Evolutionary conservation across 1,139 yeast species (phyloP).

Genomic region (Lodderomyces jiufengensis): DNA sequence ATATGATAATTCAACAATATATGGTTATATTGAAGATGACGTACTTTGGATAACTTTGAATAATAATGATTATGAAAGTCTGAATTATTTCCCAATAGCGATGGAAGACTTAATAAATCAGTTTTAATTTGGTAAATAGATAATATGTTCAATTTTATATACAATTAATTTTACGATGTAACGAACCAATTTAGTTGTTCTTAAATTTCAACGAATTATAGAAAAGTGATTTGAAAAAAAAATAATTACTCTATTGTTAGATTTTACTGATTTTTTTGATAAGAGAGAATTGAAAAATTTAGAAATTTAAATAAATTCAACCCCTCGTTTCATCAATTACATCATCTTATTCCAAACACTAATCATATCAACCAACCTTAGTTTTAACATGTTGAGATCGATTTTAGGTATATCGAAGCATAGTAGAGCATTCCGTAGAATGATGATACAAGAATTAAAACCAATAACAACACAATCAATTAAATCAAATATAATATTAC

Average conservation of each 20-base stretch:
- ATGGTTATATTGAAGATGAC: constrained; percentile 31
- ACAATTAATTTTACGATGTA: too few relatives aligned
- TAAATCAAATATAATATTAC: neutral
- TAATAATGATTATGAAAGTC: constrained; percentile 13
- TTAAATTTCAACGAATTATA: too few relatives aligned
- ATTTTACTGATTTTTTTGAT: neutral
- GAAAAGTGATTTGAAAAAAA: neutral
- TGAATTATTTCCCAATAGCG: constrained; percentile 22
- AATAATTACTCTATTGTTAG: too few relatives aligned
- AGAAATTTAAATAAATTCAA: neutral
- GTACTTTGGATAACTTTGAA: constrained; percentile 26
- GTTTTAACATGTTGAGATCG: constrained; percentile 7
- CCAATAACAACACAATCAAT: constrained; percentile 11
- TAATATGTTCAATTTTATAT: too few relatives aligned
- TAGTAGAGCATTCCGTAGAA: constrained; percentile 11
- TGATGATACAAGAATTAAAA: constrained; percentile 11
- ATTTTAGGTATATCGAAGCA: constrained; percentile 10
- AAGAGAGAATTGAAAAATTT: constrained; percentile 4
- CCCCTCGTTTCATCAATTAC: neutral
- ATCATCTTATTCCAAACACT: neutral
- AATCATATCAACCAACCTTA: neutral
- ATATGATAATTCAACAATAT: constrained; percentile 10
- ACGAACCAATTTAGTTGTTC: too few relatives aligned
- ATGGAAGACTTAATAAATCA: constrained; percentile 16
- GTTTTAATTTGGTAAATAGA: neutral